Base-by-base conservation (phyloP, 2,329 filamentous ascomycete genomes). In the Rhexocercosporidium sp. region DNA sequence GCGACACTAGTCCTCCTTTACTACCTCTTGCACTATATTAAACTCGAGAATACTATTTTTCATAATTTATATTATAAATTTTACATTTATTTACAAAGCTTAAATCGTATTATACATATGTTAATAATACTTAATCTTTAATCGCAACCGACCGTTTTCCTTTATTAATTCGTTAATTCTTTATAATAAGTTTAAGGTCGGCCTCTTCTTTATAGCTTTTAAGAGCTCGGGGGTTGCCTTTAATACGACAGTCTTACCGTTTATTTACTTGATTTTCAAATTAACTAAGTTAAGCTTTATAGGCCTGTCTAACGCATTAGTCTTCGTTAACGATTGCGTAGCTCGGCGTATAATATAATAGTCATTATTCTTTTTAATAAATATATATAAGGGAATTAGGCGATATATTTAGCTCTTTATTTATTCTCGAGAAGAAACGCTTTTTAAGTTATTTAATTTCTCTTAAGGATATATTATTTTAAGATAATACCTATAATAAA, bases 71-170 rank as follows among this genome's bases (percentile, higher is more conserved):
- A 41, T 31, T 37, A 22, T 41, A 39, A 64, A 64, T 54, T 47
- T 59, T 18, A 46, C 41, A 59, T 64, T 37, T 47, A 34, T 46
- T 8, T 16, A 53, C 53, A 64, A 49, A 25, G 22, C 39, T 27
- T 59, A 3, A 6, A 59, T 49, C 27, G 39, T 53, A 22, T 59
- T 25, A 20, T 57, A 37, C 18, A 53, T 47, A 16, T 64, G 34
- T 11, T 64, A 51, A 22, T 64, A 25, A 37, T 49, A 64, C 37
- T 14, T 64, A 39, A 64, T 47, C 27, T 64, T 37, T 34, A 64
- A 51, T 31, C 39, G 41, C 22, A 64, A 25, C 39, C 29, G 53
- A 57, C 53, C 34, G 49, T 64, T 64, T 25, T 64, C 39, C 25
- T 27, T 37, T 9, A 53, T 64, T 9, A 59, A n/a, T 39, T 64